Conservation (phyloP, 805 yeast genomes). For the Schwanniomyces occidentalis region DNA sequence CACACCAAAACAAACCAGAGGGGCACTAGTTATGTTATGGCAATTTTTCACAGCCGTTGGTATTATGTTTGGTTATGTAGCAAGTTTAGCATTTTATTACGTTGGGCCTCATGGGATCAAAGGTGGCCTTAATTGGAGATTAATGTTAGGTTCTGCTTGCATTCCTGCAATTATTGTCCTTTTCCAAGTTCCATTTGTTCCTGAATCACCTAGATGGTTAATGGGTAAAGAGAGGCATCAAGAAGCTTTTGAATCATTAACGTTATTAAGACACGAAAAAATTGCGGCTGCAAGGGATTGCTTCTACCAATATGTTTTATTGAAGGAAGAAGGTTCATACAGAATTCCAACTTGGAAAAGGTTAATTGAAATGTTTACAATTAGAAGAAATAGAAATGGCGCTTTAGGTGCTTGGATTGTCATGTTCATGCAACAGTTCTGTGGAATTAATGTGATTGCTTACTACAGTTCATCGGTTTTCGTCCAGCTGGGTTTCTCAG, state of each 20-base stretch:
- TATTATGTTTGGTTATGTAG: slow-evolving; percentile 64
- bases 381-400: slow-evolving; percentile 78
- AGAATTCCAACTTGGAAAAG: slow-evolving; percentile 44
- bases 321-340: slow-evolving; percentile 61
- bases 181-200: slow-evolving; percentile 52
- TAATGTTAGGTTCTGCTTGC: slow-evolving; percentile 65
- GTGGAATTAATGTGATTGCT: slow-evolving; percentile 82
- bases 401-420: slow-evolving; percentile 71
- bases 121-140: slow-evolving; percentile 55
- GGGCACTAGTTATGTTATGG: slow-evolving; percentile 70
- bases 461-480: slow-evolving; percentile 76
- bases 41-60: slow-evolving; percentile 78
- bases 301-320: slow-evolving; percentile 56
- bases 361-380: slow-evolving; percentile 54
- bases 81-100: slow-evolving; percentile 58
- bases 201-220: slow-evolving; percentile 74
- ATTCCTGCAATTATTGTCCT: slow-evolving; percentile 56
- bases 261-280: slow-evolving; percentile 43
- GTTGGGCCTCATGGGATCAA: slow-evolving; percentile 49
- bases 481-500: slow-evolving; percentile 58
- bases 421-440: slow-evolving; percentile 84
- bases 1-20: slow-evolving; percentile 58
- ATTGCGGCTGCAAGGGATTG: slow-evolving; percentile 66
- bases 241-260: slow-evolving; percentile 53
- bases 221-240: slow-evolving; percentile 50